phyloP scores from a whole-genome alignment of 2,329 filamentous ascomycete species.

The Colletotrichum neosansevieriae region DNA sequence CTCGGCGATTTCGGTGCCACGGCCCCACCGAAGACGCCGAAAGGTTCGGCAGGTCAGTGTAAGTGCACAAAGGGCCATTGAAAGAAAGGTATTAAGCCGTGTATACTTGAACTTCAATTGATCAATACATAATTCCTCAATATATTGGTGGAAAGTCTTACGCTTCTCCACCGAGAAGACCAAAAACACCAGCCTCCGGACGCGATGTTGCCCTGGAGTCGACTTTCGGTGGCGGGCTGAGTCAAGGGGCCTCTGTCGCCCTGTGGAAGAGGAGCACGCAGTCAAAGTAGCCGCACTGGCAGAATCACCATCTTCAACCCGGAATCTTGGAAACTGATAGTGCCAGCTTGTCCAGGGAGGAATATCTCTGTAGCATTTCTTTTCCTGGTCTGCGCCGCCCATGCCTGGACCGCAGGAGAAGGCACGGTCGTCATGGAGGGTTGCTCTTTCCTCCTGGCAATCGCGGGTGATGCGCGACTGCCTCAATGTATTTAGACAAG shows the following conservation, averaged over 20 bases:
- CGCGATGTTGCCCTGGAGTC: conserved; percentile 25
- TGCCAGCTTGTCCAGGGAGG: not conserved
- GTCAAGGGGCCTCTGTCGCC: conserved; percentile 36
- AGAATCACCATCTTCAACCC: not conserved
- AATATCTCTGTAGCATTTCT: conserved; percentile 35
- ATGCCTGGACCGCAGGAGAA: conserved; percentile 22
- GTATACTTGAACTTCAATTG: not conserved
- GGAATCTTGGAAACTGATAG: conserved; percentile 28
- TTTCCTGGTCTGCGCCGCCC: conserved; percentile 22
- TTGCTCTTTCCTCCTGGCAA: not conserved
- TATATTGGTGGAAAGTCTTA: too few species aligned
- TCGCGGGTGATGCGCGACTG: not conserved
- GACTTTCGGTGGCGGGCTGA: conserved; percentile 35
- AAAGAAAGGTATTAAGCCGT: not conserved
- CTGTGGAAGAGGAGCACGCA: conserved; percentile 34
- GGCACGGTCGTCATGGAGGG: conserved; percentile 12
- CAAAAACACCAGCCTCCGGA: conserved; percentile 16
- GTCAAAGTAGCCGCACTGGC: not conserved
- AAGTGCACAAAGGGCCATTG: too few species aligned
- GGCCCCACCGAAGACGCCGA: conserved; percentile 34
- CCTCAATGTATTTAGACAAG: conserved; percentile 24
- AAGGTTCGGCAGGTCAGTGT: not conserved
- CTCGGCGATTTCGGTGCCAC: conserved; percentile 21
- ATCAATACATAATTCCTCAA: too few species aligned
- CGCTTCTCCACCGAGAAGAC: too few species aligned